Conservation (phyloP, 1,284 basidiomycete genomes). For the Microbotryomycetes sp. region DNA sequence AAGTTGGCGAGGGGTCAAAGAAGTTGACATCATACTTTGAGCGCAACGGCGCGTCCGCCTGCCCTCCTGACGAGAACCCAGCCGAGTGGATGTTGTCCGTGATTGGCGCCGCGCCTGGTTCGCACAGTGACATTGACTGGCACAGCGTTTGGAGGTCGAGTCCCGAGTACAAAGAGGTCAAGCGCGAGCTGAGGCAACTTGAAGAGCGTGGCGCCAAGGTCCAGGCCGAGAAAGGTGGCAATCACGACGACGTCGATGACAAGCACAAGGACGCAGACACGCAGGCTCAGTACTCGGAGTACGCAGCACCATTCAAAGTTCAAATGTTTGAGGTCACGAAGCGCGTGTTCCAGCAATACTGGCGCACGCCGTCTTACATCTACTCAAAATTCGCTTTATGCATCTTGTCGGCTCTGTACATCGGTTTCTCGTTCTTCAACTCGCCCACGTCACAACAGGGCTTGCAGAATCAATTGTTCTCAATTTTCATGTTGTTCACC, state of each 20-base stretch:
- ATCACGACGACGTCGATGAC: neutral
- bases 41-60: conserved; percentile 48
- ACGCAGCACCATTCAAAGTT: conserved; percentile 51
- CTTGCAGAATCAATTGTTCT: conserved; percentile 61
- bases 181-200: conserved; percentile 46
- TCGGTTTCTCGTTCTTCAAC: conserved; percentile 56
- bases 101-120: conserved; percentile 67
- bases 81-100: conserved; percentile 44
- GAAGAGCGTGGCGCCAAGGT: conserved; percentile 36
- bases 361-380: conserved; percentile 64
- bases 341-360: conserved; percentile 54
- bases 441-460: conserved; percentile 60
- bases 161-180: conserved; percentile 44
- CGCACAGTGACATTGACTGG: conserved; percentile 64
- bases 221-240: conserved; percentile 25
- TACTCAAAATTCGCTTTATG: conserved; percentile 58
- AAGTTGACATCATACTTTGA: conserved; percentile 51
- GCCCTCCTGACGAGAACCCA: conserved; percentile 50
- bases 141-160: conserved; percentile 61
- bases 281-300: conserved; percentile 55
- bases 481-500: conserved; percentile 50
- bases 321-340: conserved; percentile 54
- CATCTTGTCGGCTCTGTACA: conserved; percentile 44
- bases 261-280: conserved; percentile 26
- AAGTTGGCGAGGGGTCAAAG: conserved; percentile 49